Base-by-base conservation (phyloP, 2,329 filamentous ascomycete species). In the Aspergillus ibericus region DNA sequence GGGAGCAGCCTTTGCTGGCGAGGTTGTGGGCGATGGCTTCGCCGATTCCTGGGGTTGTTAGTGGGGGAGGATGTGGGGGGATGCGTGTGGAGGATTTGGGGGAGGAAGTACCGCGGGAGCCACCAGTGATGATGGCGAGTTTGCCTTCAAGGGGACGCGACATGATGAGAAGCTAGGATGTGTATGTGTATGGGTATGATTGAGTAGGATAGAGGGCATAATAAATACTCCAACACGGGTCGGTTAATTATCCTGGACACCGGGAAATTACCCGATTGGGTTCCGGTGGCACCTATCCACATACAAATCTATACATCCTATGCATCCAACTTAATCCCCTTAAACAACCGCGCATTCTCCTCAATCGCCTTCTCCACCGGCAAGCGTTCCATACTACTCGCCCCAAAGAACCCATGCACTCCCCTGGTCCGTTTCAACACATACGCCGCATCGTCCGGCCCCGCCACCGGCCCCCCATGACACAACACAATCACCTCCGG, bases 101-200 rank as follows among this genome's bases (percentile, higher is more conserved):
- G 2, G 34, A 20, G 13, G 16, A 52, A 50, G 67, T 61, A 91
- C 90, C 90, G 80, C 91, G 80, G 58, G 90, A 92, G 59, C 87
- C 89, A 57, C 91, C 91, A 1, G 91, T 95, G 48, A 95, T 82
- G 64, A 96, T 87, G 54, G 85, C 91, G 53, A 93, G 81, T 74
- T 92, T 92, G 66, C 89, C 89, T 70, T 91, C 86, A n/a, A 89
- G 79, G 50, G 75, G 68, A 38, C 76, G 70, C 59, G 62, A 57
- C 62, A 64, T 66, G 58, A 20, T 61, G 47, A 9, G 54, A 27
- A 10, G 44, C 27, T 10, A 13, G 16, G 13, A 16, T 12, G 47
- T 47, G n/a, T 15, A 4, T 40, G 5, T 38, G 25, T 25, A 42
- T 25, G 16, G 44, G 27, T 32, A 32, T 10, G 42, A 47, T 32